Evolutionary conservation across 2,329 filamentous ascomycete genomes (phyloP).

Genomic region (Huntiella abstrusa): DNA sequence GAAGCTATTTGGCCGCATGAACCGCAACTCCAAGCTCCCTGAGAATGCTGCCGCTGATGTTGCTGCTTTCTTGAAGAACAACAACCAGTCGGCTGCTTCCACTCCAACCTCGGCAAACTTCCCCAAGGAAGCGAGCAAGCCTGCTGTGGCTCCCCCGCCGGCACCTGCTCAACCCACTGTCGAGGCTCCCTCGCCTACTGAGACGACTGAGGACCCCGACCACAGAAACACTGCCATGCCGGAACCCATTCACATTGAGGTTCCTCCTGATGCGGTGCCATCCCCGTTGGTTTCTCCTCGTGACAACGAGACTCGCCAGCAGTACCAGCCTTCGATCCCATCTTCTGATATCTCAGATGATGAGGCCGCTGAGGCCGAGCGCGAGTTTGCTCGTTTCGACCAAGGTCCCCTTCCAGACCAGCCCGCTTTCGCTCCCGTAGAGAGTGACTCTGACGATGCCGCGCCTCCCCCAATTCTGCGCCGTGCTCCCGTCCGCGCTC

Average conservation of each 20-base stretch:
- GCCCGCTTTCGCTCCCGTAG: slow-evolving; percentile 59
- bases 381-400: slow-evolving; percentile 53
- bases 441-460: slow-evolving; percentile 29
- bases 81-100: slow-evolving; percentile 15
- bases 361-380: slow-evolving; percentile 38
- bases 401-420: slow-evolving; percentile 78
- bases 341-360: slow-evolving; percentile 38
- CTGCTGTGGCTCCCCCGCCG: slow-evolving; percentile 12
- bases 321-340: slow-evolving; percentile 24
- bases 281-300: slow-evolving; percentile 6
- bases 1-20: slow-evolving; percentile 48
- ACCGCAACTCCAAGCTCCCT: slow-evolving; percentile 35
- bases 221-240: not conserved
- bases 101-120: slow-evolving; percentile 14
- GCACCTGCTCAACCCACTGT: not conserved
- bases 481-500: slow-evolving; percentile 16
- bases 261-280: slow-evolving; percentile 6
- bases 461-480: slow-evolving; percentile 33
- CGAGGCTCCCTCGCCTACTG: not conserved
- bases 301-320: slow-evolving; percentile 16
- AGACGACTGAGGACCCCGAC: slow-evolving; percentile 3
- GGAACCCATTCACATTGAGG: slow-evolving; percentile 1
- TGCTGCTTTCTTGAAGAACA: slow-evolving; percentile 29
- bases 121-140: slow-evolving; percentile 12
- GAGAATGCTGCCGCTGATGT: slow-evolving; percentile 33